These are phyloP conservation scores for Podospora didyma DNA, from an alignment of 495 filamentous ascomycete genomes.

Conservation along the genomic window DNA sequence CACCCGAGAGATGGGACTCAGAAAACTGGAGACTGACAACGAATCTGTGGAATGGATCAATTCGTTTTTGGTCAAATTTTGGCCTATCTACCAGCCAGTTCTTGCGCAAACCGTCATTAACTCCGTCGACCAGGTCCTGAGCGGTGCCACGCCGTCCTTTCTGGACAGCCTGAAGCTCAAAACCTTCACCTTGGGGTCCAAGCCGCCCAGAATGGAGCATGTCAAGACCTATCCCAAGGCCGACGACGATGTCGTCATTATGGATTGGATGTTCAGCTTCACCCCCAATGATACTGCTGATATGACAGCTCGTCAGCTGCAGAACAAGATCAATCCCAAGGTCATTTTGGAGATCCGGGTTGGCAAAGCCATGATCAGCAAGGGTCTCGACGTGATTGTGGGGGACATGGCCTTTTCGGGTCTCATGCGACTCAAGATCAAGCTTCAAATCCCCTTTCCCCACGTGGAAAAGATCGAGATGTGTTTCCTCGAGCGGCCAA, in stretches of 20 bases:
- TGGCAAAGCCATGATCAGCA: conserved; percentile 91
- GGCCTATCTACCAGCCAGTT: conserved; percentile 96
- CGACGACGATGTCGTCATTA: conserved; percentile 89
- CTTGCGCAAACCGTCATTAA: conserved; percentile 87
- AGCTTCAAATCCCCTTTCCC: conserved; percentile 92
- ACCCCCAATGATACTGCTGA: conserved; percentile 91
- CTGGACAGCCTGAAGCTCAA: conserved; percentile 90
- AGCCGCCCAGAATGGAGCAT: conserved; percentile 92
- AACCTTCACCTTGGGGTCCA: conserved; percentile 86
- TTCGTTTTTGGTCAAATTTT: conserved; percentile 97
- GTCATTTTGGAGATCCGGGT: conserved; percentile 88
- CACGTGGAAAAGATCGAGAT: conserved; percentile 91
- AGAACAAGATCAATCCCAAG: conserved; percentile 96
- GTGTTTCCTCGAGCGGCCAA: conserved; percentile 69
- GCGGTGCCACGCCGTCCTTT: conserved; percentile 84
- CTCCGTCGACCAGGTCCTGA: conserved; percentile 92
- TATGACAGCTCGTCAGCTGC: conserved; percentile 82
- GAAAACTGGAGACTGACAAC: conserved; percentile 82
- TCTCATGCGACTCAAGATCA: conserved; percentile 93
- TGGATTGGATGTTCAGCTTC: conserved; percentile 99
- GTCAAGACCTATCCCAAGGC: conserved; percentile 97
- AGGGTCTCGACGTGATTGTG: conserved; percentile 95
- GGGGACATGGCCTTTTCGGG: conserved; percentile 95
- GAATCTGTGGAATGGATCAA: conserved; percentile 99
- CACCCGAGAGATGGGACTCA: conserved; percentile 85